phyloP scores from a whole-genome alignment of 129 eudicot species.

The Solidago caesia region DNA sequence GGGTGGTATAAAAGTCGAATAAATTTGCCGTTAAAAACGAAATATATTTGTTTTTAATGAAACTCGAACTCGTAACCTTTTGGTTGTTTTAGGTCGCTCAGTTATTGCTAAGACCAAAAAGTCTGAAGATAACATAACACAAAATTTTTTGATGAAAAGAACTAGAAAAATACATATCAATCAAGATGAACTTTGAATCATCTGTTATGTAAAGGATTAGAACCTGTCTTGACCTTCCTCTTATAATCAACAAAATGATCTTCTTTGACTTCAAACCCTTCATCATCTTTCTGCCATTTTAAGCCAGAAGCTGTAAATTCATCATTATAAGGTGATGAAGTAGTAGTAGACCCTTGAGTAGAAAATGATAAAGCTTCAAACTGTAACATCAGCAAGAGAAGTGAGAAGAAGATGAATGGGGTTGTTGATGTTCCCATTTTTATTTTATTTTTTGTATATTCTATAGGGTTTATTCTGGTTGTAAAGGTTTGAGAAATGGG shows the following conservation, averaged over 20 bases:
- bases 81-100: neutral
- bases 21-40: too few relatives aligned
- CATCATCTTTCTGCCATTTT: neutral
- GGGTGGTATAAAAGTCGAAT: too few relatives aligned
- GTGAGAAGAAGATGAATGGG: neutral
- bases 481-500: neutral
- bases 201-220: conserved; percentile 1
- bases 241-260: neutral
- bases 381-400: neutral
- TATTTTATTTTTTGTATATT: neutral
- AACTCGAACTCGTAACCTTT: neutral
- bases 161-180: neutral
- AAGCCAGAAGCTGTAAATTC: neutral
- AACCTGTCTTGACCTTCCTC: neutral
- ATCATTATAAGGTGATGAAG: neutral
- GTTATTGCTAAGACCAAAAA: too few relatives aligned
- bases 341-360: neutral
- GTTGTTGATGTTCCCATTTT: neutral
- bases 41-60: neutral
- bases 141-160: too few relatives aligned
- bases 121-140: too few relatives aligned
- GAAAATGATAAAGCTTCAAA: neutral
- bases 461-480: neutral
- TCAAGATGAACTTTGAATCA: neutral
- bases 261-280: neutral